Evolutionary conservation across 2,329 filamentous ascomycete species (phyloP).

Genomic region (Fusarium udum): DNA sequence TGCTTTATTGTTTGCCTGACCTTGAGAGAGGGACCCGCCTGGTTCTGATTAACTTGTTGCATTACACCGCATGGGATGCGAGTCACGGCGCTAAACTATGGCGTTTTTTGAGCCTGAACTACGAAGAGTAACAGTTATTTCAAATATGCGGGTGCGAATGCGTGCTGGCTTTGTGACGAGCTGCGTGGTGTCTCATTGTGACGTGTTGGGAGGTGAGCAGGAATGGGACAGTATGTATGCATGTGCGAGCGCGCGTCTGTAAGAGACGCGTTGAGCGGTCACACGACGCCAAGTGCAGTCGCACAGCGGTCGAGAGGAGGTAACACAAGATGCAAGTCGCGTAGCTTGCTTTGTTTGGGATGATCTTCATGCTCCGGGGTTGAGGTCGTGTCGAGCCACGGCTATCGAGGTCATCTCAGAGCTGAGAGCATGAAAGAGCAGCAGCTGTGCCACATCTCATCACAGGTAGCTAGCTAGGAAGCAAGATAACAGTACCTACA

Average conservation of each 20-base stretch:
- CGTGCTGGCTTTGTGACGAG: slow-evolving; percentile 28
- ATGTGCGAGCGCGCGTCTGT: background rate
- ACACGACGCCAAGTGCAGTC: slow-evolving; percentile 14
- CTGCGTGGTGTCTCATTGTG: slow-evolving; percentile 37
- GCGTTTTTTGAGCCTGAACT: slow-evolving; percentile 1
- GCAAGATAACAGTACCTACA: slow-evolving; percentile 8
- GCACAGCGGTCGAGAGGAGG: background rate
- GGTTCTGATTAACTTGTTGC: slow-evolving; percentile 5
- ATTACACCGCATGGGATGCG: slow-evolving; percentile 31
- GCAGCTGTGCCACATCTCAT: slow-evolving; percentile 14
- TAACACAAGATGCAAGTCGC: slow-evolving; percentile 24
- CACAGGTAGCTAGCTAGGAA: background rate
- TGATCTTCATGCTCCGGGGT: slow-evolving; percentile 15
- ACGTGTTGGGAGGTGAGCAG: slow-evolving; percentile 36
- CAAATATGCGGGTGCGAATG: slow-evolving; percentile 12
- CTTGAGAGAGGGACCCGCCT: slow-evolving; percentile 18
- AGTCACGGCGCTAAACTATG: slow-evolving; percentile 33
- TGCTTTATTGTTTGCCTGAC: slow-evolving; percentile 4
- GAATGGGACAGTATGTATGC: slow-evolving; percentile 7
- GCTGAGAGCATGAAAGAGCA: slow-evolving; percentile 11
- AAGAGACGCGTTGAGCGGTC: slow-evolving; percentile 18
- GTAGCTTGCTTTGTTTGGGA: slow-evolving; percentile 16
- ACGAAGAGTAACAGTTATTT: slow-evolving; percentile 1
- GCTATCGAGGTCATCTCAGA: slow-evolving; percentile 20
- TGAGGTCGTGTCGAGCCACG: slow-evolving; percentile 16